A percentile compares a stretch with the other conserved stretches of the same genome.
phyloP scores from a whole-genome alignment of 2,329 filamentous ascomycete species.

The Pyrenophora seminiperda region DNA sequence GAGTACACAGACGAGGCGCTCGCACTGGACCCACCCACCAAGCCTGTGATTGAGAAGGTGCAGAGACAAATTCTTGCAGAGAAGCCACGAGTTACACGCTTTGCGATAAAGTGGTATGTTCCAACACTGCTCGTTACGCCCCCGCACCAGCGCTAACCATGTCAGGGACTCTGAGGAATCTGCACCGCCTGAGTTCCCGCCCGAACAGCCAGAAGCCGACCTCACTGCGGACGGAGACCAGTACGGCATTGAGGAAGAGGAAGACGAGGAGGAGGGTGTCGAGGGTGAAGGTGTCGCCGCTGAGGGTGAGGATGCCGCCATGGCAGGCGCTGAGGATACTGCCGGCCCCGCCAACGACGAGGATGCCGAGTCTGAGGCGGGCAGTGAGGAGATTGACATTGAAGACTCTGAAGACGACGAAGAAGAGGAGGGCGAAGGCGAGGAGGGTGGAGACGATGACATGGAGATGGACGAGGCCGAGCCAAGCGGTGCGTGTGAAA shows the following conservation, averaged over 20 bases:
- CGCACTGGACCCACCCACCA: conserved; percentile 84
- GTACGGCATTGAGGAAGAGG: conserved; percentile 82
- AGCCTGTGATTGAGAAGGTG: conserved; percentile 91
- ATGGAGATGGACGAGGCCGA: conserved; percentile 64
- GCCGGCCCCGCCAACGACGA: conserved; percentile 62
- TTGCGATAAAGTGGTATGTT: conserved; percentile 95
- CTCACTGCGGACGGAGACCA: conserved; percentile 79
- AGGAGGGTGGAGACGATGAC: conserved; percentile 60
- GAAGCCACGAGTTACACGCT: conserved; percentile 95
- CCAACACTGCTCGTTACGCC: background rate
- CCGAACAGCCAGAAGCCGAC: conserved; percentile 96
- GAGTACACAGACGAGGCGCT: conserved; percentile 95
- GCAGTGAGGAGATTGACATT: conserved; percentile 78
- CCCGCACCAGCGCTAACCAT: conserved; percentile 22
- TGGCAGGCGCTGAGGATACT: conserved; percentile 70
- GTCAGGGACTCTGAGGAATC: conserved; percentile 96
- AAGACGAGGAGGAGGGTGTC: conserved; percentile 67
- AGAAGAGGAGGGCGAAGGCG: conserved; percentile 67
- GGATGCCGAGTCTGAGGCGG: conserved; percentile 72
- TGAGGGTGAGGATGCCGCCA: conserved; percentile 71
- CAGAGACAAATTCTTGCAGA: conserved; percentile 91
- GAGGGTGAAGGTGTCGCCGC: conserved; percentile 58
- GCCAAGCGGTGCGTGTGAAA: conserved; percentile 42
- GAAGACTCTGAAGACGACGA: conserved; percentile 77
- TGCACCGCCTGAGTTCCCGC: conserved; percentile 92